Base-by-base conservation (phyloP, 148 eudicot genomes). In the Silene conica region DNA sequence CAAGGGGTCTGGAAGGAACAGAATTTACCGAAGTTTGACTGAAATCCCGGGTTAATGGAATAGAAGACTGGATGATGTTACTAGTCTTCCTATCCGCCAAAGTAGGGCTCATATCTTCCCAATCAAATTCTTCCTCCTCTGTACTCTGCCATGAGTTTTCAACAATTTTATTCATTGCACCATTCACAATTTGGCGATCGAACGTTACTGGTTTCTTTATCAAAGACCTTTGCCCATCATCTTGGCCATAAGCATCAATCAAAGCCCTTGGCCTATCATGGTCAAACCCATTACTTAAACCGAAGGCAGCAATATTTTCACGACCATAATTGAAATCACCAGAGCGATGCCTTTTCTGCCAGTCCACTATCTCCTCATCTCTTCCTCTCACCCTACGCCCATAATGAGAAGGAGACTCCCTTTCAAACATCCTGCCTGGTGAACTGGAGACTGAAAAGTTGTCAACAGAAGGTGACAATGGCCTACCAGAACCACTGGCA, bases 191-290 rank as follows among this genome's bases (percentile, higher is more conserved):
- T 31, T 54, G 74, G 28, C 70, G 72, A 19, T 69, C 84, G 43
- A 78, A 61, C 25, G 71, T 84, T 26, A 63, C 76, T 78, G 84
- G 82, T 78, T 82, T 86, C 72, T 62, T 77, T 67, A 77, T 85
- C 68, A 71, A 54, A 72, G 76, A 67, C 78, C 81, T 81, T 55
- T 80, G 85, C 78, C 92, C 83, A 80, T 86, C 80, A 76, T 92
- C 98, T 56, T 79, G 89, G 68, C 98, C 98, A 83, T 92, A 92
- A 25, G 98, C 98, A 87, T 89, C 92, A 83, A 92, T 92, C 77
- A 92, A 84, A 56, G 96, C 96, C 80, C 98, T 86, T n/a, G 98
- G 90, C 64, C 98, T 76, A 60, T 84, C 82, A 83, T 79, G 92
- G 62, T 87, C 87, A 78, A 71, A 69, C 70, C 87, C 87, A 82